Percentiles rank a stretch among this genome's conserved stretches.
These are phyloP conservation scores for Apophysomyces elegans DNA, from an alignment of 371 early-diverging fungal species.

Conservation along the genomic window DNA sequence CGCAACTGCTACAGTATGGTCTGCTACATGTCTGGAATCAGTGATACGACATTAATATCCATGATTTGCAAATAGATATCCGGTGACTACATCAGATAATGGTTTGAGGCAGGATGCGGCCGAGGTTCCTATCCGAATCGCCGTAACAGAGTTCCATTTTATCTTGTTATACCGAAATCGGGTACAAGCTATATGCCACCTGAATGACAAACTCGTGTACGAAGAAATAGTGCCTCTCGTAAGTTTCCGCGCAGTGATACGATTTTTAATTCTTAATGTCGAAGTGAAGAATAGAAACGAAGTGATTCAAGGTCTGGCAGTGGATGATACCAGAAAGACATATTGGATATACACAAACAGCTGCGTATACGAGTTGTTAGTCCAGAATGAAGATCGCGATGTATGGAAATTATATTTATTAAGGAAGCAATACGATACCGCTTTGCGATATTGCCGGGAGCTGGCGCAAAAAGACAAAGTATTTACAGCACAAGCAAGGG, in stretches of 20 bases:
- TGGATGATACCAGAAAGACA: conserved; percentile 77
- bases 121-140: conserved; percentile 72
- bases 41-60: conserved; percentile 8
- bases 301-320: conserved; percentile 58
- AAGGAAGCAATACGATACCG: conserved; percentile 70
- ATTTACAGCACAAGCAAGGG: conserved; percentile 79
- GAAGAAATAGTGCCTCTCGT: conserved; percentile 75
- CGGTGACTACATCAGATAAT: conserved; percentile 49
- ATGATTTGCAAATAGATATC: conserved; percentile 38
- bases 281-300: conserved; percentile 48
- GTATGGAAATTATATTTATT: conserved; percentile 86
- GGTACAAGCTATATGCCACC: conserved; percentile 71
- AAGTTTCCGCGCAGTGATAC: conserved; percentile 12
- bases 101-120: conserved; percentile 31
- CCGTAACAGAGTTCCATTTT: conserved; percentile 84
- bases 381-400: conserved; percentile 86
- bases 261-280: background rate
- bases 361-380: conserved; percentile 84
- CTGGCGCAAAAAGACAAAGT: conserved; percentile 72
- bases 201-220: conserved; percentile 78
- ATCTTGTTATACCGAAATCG: conserved; percentile 73
- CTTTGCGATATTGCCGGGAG: conserved; percentile 73
- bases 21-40: conserved; percentile 6
- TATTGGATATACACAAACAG: conserved; percentile 84
- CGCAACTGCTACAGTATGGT: conserved; percentile 69